A percentile compares a stretch with the other conserved stretches of the same genome.
Conservation (phyloP, 164 flowering plant genomes). For the Echeveria elegans region DNA sequence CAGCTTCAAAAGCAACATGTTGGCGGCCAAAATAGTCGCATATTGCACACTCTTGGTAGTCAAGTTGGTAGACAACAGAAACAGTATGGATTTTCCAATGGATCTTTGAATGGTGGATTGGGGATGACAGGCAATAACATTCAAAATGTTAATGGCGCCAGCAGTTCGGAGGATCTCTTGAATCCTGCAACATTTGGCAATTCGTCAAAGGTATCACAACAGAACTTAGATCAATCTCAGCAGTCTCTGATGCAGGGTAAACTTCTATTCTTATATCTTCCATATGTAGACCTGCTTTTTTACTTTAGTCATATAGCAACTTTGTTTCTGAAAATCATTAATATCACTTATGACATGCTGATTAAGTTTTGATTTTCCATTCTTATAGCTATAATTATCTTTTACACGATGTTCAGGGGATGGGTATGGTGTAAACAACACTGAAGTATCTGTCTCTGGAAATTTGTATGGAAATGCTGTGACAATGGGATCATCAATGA, state of each 20-base stretch:
- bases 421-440: conserved; percentile 37
- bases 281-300: conserved; percentile 6
- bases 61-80: conserved; percentile 69
- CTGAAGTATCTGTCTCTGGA: conserved; percentile 61
- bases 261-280: conserved; percentile 12
- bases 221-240: conserved; percentile 56
- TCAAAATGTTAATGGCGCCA: conserved; percentile 36
- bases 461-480: conserved; percentile 44
- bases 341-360: not conserved
- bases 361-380: too few relatives aligned
- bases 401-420: conserved; percentile 43
- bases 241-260: conserved; percentile 45
- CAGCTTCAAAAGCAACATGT: conserved; percentile 47
- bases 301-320: too few relatives aligned
- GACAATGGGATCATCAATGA: conserved; percentile 41
- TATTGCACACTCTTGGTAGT: conserved; percentile 59
- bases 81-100: conserved; percentile 52
- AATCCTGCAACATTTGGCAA: conserved; percentile 34
- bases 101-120: conserved; percentile 51
- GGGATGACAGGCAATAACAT: not conserved
- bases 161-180: conserved; percentile 56
- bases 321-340: not conserved
- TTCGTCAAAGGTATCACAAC: conserved; percentile 46
- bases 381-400: conserved; percentile 11
- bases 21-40: conserved; percentile 62